phyloP scores from a whole-genome alignment of 352 stramenopile species.

The Phytophthora pseudosyringae region DNA sequence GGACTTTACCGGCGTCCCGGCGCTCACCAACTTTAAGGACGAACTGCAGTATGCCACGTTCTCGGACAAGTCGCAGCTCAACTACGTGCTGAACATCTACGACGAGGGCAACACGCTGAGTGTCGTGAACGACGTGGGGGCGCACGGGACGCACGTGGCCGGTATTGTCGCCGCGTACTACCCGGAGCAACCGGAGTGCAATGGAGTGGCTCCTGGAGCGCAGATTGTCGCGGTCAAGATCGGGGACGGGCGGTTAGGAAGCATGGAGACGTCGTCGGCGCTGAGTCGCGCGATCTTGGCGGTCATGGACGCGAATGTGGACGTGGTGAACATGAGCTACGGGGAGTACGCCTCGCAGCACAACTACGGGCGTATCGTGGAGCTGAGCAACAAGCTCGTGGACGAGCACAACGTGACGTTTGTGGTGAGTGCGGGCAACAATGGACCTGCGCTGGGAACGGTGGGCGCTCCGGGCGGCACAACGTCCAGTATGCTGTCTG shows the following conservation, averaged over 20 bases:
- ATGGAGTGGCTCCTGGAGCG: conserved; percentile 93
- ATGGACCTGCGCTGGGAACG: conserved; percentile 95
- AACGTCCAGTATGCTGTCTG: conserved; percentile 88
- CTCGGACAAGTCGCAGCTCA: conserved; percentile 92
- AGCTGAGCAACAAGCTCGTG: conserved; percentile 92
- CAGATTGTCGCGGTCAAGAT: conserved; percentile 96
- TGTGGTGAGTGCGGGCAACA: conserved; percentile 95
- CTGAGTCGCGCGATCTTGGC: conserved; percentile 92
- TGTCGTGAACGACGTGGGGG: conserved; percentile 93
- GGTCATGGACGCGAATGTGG: conserved; percentile 86
- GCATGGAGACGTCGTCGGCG: conserved; percentile 94
- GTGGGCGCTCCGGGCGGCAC: conserved; percentile 93
- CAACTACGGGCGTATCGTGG: conserved; percentile 89
- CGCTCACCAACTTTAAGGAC: conserved; percentile 82
- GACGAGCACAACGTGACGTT: conserved; percentile 94
- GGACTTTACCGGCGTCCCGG: conserved; percentile 73
- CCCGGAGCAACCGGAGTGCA: conserved; percentile 83
- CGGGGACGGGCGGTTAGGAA: conserved; percentile 92
- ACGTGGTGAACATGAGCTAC: conserved; percentile 98
- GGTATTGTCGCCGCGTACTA: conserved; percentile 94
- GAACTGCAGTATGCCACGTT: conserved; percentile 89
- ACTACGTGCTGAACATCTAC: conserved; percentile 96
- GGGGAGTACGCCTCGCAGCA: conserved; percentile 92
- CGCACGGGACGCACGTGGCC: conserved; percentile 96
- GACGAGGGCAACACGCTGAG: conserved; percentile 92